A percentile compares a stretch with the other conserved stretches of the same genome.
Evolutionary conservation across 257 asterid genomes (phyloP).

Genomic region (Capsicum baccatum): DNA sequence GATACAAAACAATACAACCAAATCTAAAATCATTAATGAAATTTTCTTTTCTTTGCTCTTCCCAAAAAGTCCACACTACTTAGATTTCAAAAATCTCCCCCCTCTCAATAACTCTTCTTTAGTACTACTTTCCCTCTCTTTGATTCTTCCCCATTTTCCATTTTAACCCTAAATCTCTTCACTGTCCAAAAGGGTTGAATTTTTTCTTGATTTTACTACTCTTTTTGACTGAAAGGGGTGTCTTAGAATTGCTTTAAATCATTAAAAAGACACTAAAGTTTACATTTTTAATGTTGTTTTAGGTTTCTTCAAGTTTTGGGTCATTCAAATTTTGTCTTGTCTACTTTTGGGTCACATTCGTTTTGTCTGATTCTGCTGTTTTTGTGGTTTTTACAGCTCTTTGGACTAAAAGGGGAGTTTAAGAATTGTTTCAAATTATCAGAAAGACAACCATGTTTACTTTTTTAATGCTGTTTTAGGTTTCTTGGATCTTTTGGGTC

Average conservation of each 20-base stretch:
- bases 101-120: slow-evolving; percentile 1
- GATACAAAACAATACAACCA: not conserved
- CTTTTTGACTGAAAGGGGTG: not conserved
- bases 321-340: too few species aligned
- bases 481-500: not conserved
- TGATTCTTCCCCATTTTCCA: not conserved
- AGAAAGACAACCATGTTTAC: slow-evolving; percentile 19
- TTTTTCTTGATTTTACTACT: not conserved
- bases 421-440: not conserved
- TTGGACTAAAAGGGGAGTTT: not conserved
- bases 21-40: not conserved
- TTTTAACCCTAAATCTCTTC: slow-evolving; percentile 21
- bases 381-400: not conserved
- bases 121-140: not conserved
- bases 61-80: not conserved
- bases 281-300: not conserved
- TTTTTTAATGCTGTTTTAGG: not conserved
- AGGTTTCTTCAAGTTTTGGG: not conserved
- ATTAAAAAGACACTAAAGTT: slow-evolving; percentile 19
- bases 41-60: not conserved
- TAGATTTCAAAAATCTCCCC: slow-evolving; percentile 40
- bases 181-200: slow-evolving; percentile 37
- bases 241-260: not conserved
- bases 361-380: slow-evolving; percentile 20
- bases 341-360: not conserved